Evolutionary conservation across 768 basidiomycete genomes (phyloP).

Genomic region (Boletus subcaerulescens): DNA sequence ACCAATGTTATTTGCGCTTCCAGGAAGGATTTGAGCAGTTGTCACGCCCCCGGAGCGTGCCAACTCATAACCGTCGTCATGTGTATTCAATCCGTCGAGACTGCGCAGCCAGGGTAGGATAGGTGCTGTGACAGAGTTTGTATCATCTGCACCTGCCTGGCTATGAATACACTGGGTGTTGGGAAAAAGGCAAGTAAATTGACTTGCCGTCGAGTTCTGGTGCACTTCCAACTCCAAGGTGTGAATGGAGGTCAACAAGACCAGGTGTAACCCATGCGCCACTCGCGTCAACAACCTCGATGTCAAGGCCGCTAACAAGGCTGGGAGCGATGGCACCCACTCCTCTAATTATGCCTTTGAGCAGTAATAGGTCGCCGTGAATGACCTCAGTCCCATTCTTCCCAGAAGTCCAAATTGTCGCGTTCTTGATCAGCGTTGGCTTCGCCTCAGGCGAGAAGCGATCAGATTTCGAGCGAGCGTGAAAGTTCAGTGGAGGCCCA

Average conservation of each 20-base stretch:
- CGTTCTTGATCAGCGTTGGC: conserved; percentile 67
- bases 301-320: conserved; percentile 17
- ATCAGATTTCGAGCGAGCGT: conserved; percentile 54
- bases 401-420: conserved; percentile 79
- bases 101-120: conserved; percentile 62
- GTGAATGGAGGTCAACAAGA: conserved; percentile 48
- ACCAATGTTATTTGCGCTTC: conserved; percentile 31
- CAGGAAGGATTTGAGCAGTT: conserved; percentile 50
- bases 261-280: conserved; percentile 84
- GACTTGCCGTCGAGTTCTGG: conserved; percentile 32
- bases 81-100: conserved; percentile 46
- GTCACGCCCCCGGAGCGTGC: conserved; percentile 47
- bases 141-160: conserved; percentile 47
- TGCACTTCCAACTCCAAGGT: conserved; percentile 41
- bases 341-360: conserved; percentile 62
- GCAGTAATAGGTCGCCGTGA: conserved; percentile 63
- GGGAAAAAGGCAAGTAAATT: neutral
- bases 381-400: conserved; percentile 66
- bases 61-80: conserved; percentile 39
- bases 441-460: conserved; percentile 62
- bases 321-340: conserved; percentile 46
- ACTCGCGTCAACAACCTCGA: conserved; percentile 55
- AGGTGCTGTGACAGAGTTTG: conserved; percentile 53
- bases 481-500: conserved; percentile 47
- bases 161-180: neutral